phyloP scores from a whole-genome alignment of 371 early-diverging fungal genomes.

The Blakeslea trispora region DNA sequence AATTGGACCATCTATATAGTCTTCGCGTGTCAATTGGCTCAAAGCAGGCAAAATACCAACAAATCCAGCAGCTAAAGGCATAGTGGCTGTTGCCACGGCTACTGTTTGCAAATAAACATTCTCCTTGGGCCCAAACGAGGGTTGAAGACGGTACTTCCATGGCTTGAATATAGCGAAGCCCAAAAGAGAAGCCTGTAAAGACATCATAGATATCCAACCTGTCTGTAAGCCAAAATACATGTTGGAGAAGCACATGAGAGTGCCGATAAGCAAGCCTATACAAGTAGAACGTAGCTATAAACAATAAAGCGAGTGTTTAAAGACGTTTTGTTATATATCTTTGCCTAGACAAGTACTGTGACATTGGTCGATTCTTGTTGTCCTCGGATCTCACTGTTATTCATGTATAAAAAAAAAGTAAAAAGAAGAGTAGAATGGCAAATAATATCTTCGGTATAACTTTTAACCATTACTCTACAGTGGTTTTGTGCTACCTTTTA shows the following conservation, averaged over 20 bases:
- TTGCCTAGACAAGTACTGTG: no score
- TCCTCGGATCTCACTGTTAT: neutral
- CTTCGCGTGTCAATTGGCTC: slow-evolving; percentile 54
- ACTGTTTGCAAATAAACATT: slow-evolving; percentile 79
- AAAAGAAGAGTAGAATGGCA: no score
- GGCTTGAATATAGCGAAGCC: slow-evolving; percentile 74
- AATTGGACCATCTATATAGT: slow-evolving; percentile 47
- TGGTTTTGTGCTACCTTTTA: no score
- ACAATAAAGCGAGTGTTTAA: no score
- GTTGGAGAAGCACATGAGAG: slow-evolving; percentile 75
- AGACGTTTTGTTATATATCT: neutral
- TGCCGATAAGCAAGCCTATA: slow-evolving; percentile 67
- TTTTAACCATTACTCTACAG: no score
- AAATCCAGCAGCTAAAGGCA: slow-evolving; percentile 78
- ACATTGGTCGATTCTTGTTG: neutral
- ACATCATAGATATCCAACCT: slow-evolving; percentile 87
- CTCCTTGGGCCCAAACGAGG: slow-evolving; percentile 70
- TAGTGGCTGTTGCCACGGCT: slow-evolving; percentile 82
- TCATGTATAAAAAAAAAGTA: no score
- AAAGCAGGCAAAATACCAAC: slow-evolving; percentile 78
- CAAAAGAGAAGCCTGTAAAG: slow-evolving; percentile 72
- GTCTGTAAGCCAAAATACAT: slow-evolving; percentile 84
- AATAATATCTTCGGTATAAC: no score
- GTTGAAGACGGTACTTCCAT: slow-evolving; percentile 21
- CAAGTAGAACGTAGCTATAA: slow-evolving; percentile 53